These are phyloP conservation scores for Fusarium verticillioides DNA, from an alignment of 2,329 filamentous ascomycete genomes.

Conservation along the genomic window DNA sequence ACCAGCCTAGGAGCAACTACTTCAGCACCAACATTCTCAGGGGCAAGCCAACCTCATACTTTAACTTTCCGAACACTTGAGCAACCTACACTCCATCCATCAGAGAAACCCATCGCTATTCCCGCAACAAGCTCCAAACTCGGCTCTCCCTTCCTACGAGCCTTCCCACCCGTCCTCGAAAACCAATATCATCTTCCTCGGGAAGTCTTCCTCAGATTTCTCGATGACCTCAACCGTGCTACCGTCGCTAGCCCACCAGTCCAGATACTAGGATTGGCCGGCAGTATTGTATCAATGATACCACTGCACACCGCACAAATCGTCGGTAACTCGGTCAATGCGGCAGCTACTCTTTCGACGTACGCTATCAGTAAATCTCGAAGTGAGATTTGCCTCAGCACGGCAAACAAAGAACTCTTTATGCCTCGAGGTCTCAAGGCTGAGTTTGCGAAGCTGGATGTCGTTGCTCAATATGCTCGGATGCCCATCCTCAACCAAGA, in stretches of 20 bases:
- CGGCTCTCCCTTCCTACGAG: not conserved
- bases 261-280: not conserved
- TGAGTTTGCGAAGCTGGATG: not conserved
- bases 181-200: not conserved
- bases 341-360: not conserved
- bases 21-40: not conserved
- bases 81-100: not conserved
- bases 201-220: not conserved
- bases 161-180: not conserved
- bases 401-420: not conserved
- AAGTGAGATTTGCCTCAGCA: not conserved
- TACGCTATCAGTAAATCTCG: not conserved
- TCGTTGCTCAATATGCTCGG: not conserved
- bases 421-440: not conserved
- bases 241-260: not conserved
- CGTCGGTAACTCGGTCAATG: not conserved
- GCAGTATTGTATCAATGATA: not conserved
- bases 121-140: not conserved
- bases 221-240: not conserved
- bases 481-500: not conserved
- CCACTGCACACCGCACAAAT: not conserved
- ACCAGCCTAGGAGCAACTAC: not conserved
- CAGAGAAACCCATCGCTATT: not conserved
- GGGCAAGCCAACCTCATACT: fast-evolving
- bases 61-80: fast-evolving